A percentile compares a stretch with the other conserved stretches of the same genome.
These are phyloP conservation scores for Candida namnaoensis DNA, from an alignment of 805 yeast species.

Conservation along the genomic window DNA sequence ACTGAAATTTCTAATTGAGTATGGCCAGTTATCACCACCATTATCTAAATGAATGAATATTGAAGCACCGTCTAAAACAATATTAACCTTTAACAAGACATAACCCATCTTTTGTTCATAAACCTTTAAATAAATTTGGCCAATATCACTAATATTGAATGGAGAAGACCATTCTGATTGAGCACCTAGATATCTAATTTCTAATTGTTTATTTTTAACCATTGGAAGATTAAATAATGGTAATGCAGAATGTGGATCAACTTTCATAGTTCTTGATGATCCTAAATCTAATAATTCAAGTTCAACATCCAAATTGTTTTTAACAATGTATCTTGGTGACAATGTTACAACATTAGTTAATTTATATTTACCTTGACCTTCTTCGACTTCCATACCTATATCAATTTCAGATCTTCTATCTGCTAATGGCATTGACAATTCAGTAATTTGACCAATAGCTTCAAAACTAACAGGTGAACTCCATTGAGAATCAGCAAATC, in stretches of 20 bases:
- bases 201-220: constrained; percentile 47
- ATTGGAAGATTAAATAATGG: constrained; percentile 64
- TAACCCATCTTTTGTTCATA: constrained; percentile 59
- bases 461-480: constrained; percentile 76
- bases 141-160: constrained; percentile 75
- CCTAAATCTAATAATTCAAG: constrained; percentile 65
- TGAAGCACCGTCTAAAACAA: constrained; percentile 73
- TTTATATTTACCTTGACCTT: constrained; percentile 80
- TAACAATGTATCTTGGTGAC: constrained; percentile 74
- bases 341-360: constrained; percentile 70
- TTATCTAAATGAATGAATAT: constrained; percentile 66
- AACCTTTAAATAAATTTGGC: constrained; percentile 69
- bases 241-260: constrained; percentile 35
- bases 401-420: constrained; percentile 55
- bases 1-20: constrained; percentile 81
- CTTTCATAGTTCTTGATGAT: constrained; percentile 36
- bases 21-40: constrained; percentile 86
- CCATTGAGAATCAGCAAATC: constrained; percentile 61
- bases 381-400: constrained; percentile 66
- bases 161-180: constrained; percentile 80
- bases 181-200: constrained; percentile 48
- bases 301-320: constrained; percentile 48
- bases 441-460: constrained; percentile 79
- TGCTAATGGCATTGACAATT: constrained; percentile 37
- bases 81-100: constrained; percentile 60